Evolutionary conservation across 2,329 filamentous ascomycete species (phyloP), one percentile per base, ranked within the genome.

Genomic region (Trichoderma sp.): DNA sequence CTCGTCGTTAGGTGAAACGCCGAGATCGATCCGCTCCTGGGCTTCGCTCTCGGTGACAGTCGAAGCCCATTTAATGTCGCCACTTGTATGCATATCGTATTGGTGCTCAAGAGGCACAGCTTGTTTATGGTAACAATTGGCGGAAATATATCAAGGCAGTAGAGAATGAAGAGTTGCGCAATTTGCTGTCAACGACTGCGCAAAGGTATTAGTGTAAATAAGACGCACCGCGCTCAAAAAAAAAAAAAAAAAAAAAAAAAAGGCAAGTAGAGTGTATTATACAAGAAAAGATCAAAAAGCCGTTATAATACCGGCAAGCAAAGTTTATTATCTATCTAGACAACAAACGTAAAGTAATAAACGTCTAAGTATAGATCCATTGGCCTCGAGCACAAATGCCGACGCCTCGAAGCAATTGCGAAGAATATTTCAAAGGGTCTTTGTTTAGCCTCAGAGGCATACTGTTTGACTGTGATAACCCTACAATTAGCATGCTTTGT

Each of bases 1-100:
- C 13, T 70, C 52, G 39, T 75, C 69, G 34, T 71, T 74, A 37
- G 75, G 74, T 0, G 58, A 67, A 49, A 79, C 73, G 30, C 69
- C 49, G 46, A 72, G 70, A n/a, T 76, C 71, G 28, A 73, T 63
- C 5, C 76, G 70, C 7, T 66, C 14, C 16, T 68, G 32, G 14
- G 61, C 56, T 49, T 69, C 66, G 18, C 28, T 34, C 7, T 70
- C 61, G 2, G 54, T 32, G 24, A 56, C 11, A 6, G 10, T 30
- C 24, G 51, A 54, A 28, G 51, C 10, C 28, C 51, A 16, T 24
- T 52, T 46, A n/a, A n/a, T 16, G 8, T 52, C 58, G 5, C 63
- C 51, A 11, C 39, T 30, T 3, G 24, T 21, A 8, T 58, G 24
- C 68, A 69, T 69, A 8, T 18, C 14, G 39, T 34, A 18, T 11